Conservation (phyloP, 768 basidiomycete species). For the Hortiboletus flavorubellus region DNA sequence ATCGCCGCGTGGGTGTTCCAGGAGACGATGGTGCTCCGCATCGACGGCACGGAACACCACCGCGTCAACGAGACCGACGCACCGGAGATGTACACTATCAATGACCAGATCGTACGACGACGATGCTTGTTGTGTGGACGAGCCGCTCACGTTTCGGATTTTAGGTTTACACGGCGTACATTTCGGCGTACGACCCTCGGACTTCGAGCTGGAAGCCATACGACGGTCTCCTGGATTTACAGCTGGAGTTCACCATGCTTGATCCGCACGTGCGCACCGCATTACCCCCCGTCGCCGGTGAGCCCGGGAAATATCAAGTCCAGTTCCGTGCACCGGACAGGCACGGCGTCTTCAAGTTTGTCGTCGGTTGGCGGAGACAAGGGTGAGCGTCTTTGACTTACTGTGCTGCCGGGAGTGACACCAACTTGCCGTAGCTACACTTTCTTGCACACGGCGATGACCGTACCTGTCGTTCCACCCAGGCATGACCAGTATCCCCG, state of each 20-base stretch:
- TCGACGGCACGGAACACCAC: constrained; percentile 73
- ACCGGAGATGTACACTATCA: constrained; percentile 77
- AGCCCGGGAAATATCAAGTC: constrained; percentile 70
- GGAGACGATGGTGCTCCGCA: constrained; percentile 74
- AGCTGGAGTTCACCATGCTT: constrained; percentile 97
- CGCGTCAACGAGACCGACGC: constrained; percentile 58
- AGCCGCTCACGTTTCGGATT: not conserved
- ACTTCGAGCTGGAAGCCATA: constrained; percentile 67
- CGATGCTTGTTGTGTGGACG: not conserved
- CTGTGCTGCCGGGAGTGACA: not conserved
- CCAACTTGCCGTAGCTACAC: constrained; percentile 50
- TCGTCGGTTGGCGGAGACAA: constrained; percentile 85
- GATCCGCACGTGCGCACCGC: constrained; percentile 92
- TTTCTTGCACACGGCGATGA: constrained; percentile 68
- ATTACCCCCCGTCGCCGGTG: constrained; percentile 53
- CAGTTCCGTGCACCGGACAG: constrained; percentile 90
- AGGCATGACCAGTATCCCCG: constrained; percentile 94
- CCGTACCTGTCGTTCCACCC: constrained; percentile 87
- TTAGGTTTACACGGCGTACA: constrained; percentile 69
- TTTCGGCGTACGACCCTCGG: constrained; percentile 64
- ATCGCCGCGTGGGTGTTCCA: constrained; percentile 90
- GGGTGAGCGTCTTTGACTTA: constrained; percentile 50
- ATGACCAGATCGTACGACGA: constrained; percentile 70
- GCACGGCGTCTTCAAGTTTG: constrained; percentile 98
- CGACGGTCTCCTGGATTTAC: constrained; percentile 71